Conservation (phyloP, 2,329 filamentous ascomycete species). For the Penicillium sclerotigenum region DNA sequence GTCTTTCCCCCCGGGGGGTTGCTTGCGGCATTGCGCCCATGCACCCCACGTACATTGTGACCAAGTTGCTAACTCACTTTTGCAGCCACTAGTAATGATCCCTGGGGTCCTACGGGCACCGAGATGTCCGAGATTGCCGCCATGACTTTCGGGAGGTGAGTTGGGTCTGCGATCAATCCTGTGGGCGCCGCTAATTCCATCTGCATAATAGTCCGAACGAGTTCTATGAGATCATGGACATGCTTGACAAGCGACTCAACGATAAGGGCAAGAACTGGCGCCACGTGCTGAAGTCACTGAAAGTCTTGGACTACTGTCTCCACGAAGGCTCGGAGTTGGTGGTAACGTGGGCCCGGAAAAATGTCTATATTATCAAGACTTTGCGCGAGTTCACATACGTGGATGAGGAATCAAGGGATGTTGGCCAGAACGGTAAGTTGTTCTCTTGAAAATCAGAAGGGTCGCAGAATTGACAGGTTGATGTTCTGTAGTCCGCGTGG, state of each 20-base stretch:
- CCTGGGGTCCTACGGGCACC: slow-evolving; percentile 95
- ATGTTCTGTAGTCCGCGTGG: slow-evolving; percentile 70
- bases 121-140: slow-evolving; percentile 99
- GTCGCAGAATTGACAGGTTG: neutral
- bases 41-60: neutral
- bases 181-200: slow-evolving; percentile 9
- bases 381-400: slow-evolving; percentile 94
- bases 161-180: slow-evolving; percentile 14
- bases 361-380: slow-evolving; percentile 98
- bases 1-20: neutral
- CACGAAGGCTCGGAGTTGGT: slow-evolving; percentile 96
- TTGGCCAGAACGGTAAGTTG: slow-evolving; percentile 86
- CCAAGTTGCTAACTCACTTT: slow-evolving; percentile 13
- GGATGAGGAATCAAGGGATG: slow-evolving; percentile 91
- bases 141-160: slow-evolving; percentile 95
- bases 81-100: slow-evolving; percentile 93
- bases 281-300: slow-evolving; percentile 94
- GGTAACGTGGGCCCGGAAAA: slow-evolving; percentile 96
- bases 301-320: slow-evolving; percentile 95
- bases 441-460: neutral
- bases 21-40: slow-evolving; percentile 4
- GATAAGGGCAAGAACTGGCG: slow-evolving; percentile 99
- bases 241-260: slow-evolving; percentile 97
- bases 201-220: slow-evolving; percentile 69
- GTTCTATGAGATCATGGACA: slow-evolving; percentile 99